These are phyloP conservation scores for Neocatenulostroma microsporum DNA, from an alignment of 2,329 filamentous ascomycete species.

Conservation along the genomic window DNA sequence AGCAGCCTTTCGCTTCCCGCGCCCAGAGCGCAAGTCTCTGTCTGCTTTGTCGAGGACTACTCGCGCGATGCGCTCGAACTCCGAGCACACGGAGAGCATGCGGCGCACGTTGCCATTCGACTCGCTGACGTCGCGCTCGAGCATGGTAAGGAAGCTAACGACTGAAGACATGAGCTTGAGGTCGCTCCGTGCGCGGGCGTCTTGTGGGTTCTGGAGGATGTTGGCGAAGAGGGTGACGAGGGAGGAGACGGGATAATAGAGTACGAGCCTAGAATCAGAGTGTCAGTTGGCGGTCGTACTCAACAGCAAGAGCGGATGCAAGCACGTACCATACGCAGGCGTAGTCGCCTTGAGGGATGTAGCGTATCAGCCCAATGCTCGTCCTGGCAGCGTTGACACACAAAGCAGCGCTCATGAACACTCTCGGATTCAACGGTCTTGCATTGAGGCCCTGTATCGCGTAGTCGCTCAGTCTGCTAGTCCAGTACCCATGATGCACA, in stretches of 20 bases:
- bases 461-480: slow-evolving; percentile 85
- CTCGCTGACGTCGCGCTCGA: slow-evolving; percentile 60
- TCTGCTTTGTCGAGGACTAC: slow-evolving; percentile 87
- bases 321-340: slow-evolving; percentile 78
- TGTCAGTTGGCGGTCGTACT: neutral
- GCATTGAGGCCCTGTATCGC: slow-evolving; percentile 92
- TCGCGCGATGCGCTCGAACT: slow-evolving; percentile 90
- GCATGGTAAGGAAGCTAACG: slow-evolving; percentile 80
- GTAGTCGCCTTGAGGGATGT: slow-evolving; percentile 91
- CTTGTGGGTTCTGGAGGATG: slow-evolving; percentile 88
- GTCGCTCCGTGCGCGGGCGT: slow-evolving; percentile 79
- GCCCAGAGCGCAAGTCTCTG: slow-evolving; percentile 62
- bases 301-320: neutral
- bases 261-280: slow-evolving; percentile 56
- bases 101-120: slow-evolving; percentile 77
- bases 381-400: slow-evolving; percentile 89
- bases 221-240: slow-evolving; percentile 94
- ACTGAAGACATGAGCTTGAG: slow-evolving; percentile 87
- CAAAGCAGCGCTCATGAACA: slow-evolving; percentile 87
- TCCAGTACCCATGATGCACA: slow-evolving; percentile 97
- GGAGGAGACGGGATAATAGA: slow-evolving; percentile 94
- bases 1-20: slow-evolving; percentile 68
- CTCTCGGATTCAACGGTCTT: slow-evolving; percentile 79
- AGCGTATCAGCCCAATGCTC: slow-evolving; percentile 88
- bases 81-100: slow-evolving; percentile 89